Evolutionary conservation across 1,284 basidiomycete species (phyloP), one percentile per base, ranked within the genome.

Genomic region (Amylostereum areolatum): DNA sequence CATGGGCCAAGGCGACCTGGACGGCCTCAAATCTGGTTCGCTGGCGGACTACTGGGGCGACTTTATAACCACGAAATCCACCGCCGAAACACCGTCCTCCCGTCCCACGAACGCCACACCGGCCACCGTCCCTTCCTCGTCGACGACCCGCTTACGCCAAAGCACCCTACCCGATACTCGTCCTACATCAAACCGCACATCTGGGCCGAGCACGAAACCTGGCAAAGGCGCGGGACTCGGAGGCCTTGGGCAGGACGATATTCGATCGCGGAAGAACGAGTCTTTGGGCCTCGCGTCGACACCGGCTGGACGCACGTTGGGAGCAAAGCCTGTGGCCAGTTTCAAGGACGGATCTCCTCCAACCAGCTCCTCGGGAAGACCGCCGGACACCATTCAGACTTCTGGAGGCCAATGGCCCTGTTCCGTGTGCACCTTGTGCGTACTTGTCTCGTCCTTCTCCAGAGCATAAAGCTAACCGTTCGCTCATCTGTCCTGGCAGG

Each of bases 371-470:
- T 18, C 25, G n/a, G n/a, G n/a, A n/a, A n/a, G n/a, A n/a, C n/a
- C n/a, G n/a, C n/a, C n/a, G n/a, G n/a, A n/a, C 46, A 9, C 34
- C 43, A 35, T n/a, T 33, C 34, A 41, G n/a, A 30, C n/a, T 29
- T 49, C 36, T 29, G 41, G 25, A n/a, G 28, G 33, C 29, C 32
- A 52, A 46, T 81, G 80, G 81, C 54, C 60, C 11, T 83, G 80
- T 61, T 58, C 66, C 29, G 68, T 77, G 18, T 83, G 81, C 52
- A 81, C 80, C 1, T 59, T 81, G 80, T 81, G 53, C 60, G 79
- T 61, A 3, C 36, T 59, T 32, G 6, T 45, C 31, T 32, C 12
- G 40, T 34, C 36, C 46, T 36, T 42, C 40, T 24, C 25, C n/a
- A 43, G n/a, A 33, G 42, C 11, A 32, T 36, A 36, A 5, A 32